phyloP scores from a whole-genome alignment of 306 rosid species.

The Dryas alaskensis region DNA sequence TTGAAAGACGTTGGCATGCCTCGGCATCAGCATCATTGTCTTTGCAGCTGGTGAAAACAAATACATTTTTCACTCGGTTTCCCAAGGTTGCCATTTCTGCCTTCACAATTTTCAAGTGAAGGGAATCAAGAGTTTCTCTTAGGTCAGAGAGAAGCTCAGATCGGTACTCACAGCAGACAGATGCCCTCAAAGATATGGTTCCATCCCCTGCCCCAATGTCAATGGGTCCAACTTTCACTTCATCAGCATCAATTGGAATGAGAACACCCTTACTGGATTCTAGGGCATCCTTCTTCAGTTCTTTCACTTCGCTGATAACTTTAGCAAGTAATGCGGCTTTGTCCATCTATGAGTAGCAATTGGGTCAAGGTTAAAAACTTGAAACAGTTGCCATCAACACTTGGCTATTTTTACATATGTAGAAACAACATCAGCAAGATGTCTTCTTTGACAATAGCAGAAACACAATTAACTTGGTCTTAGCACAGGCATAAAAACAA shows the following conservation, averaged over 20 bases:
- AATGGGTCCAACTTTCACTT: constrained; percentile 65
- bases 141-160: constrained; percentile 69
- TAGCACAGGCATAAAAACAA: neutral
- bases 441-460: constrained; percentile 4
- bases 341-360: constrained; percentile 61
- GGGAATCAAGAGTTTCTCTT: constrained; percentile 58
- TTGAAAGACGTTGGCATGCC: constrained; percentile 42
- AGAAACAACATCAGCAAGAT: neutral
- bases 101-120: constrained; percentile 50
- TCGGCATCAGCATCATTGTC: constrained; percentile 24
- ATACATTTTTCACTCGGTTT: constrained; percentile 54
- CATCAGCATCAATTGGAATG: constrained; percentile 73
- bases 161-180: constrained; percentile 64
- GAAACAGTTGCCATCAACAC: constrained; percentile 5
- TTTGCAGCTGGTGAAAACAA: constrained; percentile 49
- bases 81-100: constrained; percentile 80
- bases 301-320: constrained; percentile 68
- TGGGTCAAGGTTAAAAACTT: constrained; percentile 19
- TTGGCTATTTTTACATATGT: too few relatives aligned
- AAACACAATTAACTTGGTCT: constrained; percentile 2
- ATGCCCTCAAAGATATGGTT: constrained; percentile 52
- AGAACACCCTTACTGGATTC: constrained; percentile 68
- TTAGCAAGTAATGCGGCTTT: constrained; percentile 79
- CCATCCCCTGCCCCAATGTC: constrained; percentile 34
- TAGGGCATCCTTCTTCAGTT: constrained; percentile 61